Percentiles rank a stretch among this genome's conserved stretches.
These are phyloP conservation scores for Aegle marmelos DNA, from an alignment of 345 rosid genomes.

Conservation along the genomic window DNA sequence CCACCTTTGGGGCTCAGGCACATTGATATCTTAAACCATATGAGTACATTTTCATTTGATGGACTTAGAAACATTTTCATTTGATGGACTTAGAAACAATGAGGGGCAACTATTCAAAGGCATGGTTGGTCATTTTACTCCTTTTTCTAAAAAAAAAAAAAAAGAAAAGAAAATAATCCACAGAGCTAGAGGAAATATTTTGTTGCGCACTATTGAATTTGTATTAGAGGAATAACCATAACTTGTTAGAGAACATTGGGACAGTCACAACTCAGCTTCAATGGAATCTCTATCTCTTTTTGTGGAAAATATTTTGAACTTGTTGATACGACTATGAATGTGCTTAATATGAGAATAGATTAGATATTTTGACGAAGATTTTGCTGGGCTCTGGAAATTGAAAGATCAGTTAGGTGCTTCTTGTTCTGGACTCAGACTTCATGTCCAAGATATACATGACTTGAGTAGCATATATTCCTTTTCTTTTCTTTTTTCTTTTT, in stretches of 20 bases:
- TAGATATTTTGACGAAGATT: no score
- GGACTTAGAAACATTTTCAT: background rate
- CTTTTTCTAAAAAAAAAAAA: no score
- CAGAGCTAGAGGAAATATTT: no score
- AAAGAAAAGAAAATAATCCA: no score
- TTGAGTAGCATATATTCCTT: background rate
- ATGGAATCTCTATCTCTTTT: background rate
- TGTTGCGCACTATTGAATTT: background rate
- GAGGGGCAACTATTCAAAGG: no score
- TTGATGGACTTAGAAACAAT: no score
- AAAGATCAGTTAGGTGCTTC: background rate
- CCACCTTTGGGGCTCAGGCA: no score
- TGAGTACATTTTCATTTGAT: background rate
- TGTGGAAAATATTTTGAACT: background rate
- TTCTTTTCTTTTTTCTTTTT: no score
- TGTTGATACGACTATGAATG: background rate
- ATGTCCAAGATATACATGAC: background rate
- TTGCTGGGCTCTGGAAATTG: no score
- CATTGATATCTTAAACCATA: no score
- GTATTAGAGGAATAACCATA: background rate
- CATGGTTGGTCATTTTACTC: no score
- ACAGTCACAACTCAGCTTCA: background rate
- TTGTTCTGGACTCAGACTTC: background rate
- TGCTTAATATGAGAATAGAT: background rate
- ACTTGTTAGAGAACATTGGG: background rate